Conservation (phyloP, 2,329 filamentous ascomycete genomes). For the Alternaria dauci region DNA sequence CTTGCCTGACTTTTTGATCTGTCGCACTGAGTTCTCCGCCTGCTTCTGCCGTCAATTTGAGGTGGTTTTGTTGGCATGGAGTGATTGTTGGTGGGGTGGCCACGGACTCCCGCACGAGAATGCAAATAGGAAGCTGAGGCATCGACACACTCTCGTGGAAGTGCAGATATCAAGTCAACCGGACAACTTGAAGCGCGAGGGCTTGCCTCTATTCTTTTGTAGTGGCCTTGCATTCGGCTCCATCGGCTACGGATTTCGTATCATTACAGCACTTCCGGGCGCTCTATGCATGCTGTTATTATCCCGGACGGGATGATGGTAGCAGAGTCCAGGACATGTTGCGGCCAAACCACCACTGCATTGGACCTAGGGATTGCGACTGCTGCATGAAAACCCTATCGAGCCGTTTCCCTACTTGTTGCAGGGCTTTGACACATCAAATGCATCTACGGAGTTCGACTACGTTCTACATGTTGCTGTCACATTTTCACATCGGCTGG, state of each 20-base stretch:
- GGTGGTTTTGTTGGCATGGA: neutral
- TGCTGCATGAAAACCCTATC: neutral
- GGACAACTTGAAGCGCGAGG: neutral
- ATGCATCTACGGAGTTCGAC: neutral
- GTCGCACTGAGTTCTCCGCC: neutral
- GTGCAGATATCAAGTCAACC: neutral
- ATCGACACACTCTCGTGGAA: neutral
- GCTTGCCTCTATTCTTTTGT: too few relatives aligned
- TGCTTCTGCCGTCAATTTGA: neutral
- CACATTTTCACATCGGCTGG: neutral
- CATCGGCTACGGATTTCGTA: neutral
- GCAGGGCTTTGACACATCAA: neutral
- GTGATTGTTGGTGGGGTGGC: constrained; percentile 1
- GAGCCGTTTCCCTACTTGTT: neutral
- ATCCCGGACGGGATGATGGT: neutral
- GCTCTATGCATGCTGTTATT: neutral
- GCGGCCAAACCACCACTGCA: neutral
- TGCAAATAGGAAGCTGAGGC: constrained; percentile 1
- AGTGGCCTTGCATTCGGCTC: neutral
- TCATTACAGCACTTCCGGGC: neutral
- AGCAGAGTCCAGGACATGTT: neutral
- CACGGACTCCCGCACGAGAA: neutral
- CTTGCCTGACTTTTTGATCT: neutral
- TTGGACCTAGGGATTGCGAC: neutral
- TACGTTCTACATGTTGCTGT: neutral